Conservation (phyloP, 2,329 filamentous ascomycete species). For the Penicillium olsonii region DNA sequence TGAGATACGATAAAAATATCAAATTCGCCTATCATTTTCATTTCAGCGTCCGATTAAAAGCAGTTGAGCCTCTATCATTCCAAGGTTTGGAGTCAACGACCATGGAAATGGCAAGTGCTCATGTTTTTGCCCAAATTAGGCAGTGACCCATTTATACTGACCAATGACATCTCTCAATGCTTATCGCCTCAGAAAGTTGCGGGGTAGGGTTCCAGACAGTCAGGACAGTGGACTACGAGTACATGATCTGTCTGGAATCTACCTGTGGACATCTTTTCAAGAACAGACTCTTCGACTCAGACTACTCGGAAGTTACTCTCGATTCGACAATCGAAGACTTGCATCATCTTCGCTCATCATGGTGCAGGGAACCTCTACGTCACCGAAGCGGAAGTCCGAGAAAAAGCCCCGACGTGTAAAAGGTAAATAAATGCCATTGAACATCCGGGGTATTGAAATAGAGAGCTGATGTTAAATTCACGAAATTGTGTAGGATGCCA, state of each 20-base stretch:
- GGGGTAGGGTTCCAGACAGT: neutral
- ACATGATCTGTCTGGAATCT: too few relatives aligned
- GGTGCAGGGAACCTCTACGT: neutral
- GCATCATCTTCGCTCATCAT: neutral
- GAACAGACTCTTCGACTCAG: too few relatives aligned
- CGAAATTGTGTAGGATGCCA: constrained; percentile 9
- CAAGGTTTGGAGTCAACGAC: too few relatives aligned
- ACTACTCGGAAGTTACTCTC: too few relatives aligned
- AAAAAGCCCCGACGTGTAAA: neutral
- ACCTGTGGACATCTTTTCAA: too few relatives aligned
- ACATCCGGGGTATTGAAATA: too few relatives aligned
- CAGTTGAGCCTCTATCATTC: too few relatives aligned
- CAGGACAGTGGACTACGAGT: too few relatives aligned
- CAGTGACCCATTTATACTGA: neutral
- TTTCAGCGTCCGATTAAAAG: too few relatives aligned
- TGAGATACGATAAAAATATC: too few relatives aligned
- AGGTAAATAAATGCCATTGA: neutral
- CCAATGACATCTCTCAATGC: neutral
- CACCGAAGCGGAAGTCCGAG: neutral
- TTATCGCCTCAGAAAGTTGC: neutral
- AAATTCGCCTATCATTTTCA: neutral
- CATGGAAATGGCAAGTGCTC: neutral
- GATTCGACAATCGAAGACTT: too few relatives aligned
- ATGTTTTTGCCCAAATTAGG: neutral
- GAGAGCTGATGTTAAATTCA: too few relatives aligned